Percentiles rank a stretch among this genome's conserved stretches.
Conservation (phyloP, 2,329 filamentous ascomycete species). For the Dactylellina leptospora region DNA sequence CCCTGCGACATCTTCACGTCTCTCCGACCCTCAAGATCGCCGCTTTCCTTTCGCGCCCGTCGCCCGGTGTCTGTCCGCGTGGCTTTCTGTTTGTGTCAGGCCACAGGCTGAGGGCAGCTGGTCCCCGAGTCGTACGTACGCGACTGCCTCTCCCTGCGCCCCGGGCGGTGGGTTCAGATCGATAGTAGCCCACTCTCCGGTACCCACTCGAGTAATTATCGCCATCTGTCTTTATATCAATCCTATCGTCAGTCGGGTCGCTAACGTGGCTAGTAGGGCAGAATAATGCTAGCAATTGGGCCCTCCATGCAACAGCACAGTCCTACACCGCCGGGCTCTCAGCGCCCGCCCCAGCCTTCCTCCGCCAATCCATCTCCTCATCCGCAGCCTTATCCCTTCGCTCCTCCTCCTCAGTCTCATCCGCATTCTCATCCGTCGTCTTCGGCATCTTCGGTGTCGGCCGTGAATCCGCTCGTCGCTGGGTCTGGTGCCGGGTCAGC, state of each 20-base stretch:
- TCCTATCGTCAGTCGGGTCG: background rate
- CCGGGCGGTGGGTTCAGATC: constrained; percentile 50
- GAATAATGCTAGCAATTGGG: constrained; percentile 53
- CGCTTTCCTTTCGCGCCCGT: no score
- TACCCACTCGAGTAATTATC: background rate
- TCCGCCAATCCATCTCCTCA: constrained; percentile 44
- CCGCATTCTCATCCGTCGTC: constrained; percentile 33
- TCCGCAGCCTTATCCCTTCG: constrained; percentile 40
- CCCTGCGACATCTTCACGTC: no score
- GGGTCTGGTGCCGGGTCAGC: constrained; percentile 19
- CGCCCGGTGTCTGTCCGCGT: no score
- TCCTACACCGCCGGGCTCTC: constrained; percentile 46
- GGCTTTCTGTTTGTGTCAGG: no score
- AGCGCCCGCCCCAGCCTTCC: constrained; percentile 40
- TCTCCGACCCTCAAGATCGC: no score
- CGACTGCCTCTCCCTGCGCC: constrained; percentile 48
- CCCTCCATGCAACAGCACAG: constrained; percentile 53
- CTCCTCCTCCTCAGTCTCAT: constrained; percentile 29
- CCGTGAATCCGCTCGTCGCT: constrained; percentile 20
- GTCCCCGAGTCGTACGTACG: constrained; percentile 27
- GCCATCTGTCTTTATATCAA: background rate
- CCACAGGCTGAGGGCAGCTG: background rate
- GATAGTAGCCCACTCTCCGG: constrained; percentile 32
- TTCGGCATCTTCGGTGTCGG: constrained; percentile 14
- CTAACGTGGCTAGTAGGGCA: background rate